These are phyloP conservation scores for Cryptococcus sp. DNA, from an alignment of 1,284 basidiomycete species.

Conservation along the genomic window DNA sequence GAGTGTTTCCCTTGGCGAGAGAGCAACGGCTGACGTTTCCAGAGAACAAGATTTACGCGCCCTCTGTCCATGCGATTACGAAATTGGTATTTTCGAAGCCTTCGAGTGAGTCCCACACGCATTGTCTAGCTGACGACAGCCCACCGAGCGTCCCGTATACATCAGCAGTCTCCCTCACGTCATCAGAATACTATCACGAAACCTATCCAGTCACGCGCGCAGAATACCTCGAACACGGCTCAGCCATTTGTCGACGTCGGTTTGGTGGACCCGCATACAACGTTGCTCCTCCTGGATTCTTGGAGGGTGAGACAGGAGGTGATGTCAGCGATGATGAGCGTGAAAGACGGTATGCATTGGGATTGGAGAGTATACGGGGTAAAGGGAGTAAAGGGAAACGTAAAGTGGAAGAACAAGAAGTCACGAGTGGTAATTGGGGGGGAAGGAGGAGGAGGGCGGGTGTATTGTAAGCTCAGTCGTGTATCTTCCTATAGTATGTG, in stretches of 20 bases:
- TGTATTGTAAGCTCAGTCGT: background rate
- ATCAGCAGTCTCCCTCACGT: conserved; percentile 61
- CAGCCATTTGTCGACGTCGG: conserved; percentile 58
- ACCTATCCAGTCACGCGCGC: conserved; percentile 62
- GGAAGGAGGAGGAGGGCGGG: conserved; percentile 31
- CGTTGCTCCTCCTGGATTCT: conserved; percentile 35
- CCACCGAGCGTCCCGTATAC: conserved; percentile 69
- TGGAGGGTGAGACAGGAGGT: conserved; percentile 18
- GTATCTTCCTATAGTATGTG: background rate
- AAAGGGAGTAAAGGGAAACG: conserved; percentile 19
- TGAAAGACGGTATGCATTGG: conserved; percentile 38
- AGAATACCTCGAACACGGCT: conserved; percentile 78
- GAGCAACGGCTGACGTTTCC: conserved; percentile 2
- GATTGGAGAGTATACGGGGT: conserved; percentile 32
- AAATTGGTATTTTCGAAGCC: conserved; percentile 66
- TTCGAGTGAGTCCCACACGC: conserved; percentile 57
- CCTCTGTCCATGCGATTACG: conserved; percentile 71
- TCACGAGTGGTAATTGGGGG: conserved; percentile 45
- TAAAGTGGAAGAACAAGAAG: conserved; percentile 34
- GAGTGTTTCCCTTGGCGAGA: conserved; percentile 17
- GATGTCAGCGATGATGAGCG: conserved; percentile 39
- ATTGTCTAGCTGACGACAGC: conserved; percentile 45
- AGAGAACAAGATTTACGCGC: conserved; percentile 62
- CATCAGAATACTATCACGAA: conserved; percentile 54
- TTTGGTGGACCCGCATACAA: conserved; percentile 41